Evolutionary conservation across 208 protist species (phyloP).

Genomic region (Crithidia bombi): DNA sequence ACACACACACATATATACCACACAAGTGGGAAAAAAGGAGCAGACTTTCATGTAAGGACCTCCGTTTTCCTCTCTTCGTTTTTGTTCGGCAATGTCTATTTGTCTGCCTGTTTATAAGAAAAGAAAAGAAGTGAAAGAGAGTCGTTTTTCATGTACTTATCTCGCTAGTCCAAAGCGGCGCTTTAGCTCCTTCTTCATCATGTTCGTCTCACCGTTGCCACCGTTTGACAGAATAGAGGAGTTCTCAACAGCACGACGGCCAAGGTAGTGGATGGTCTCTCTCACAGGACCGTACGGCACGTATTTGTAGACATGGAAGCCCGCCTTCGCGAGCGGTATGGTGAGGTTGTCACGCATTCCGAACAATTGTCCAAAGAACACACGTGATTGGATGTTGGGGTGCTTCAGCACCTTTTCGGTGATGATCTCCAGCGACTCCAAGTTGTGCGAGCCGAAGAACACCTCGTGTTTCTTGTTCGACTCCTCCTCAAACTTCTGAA

Average conservation of each 20-base stretch:
- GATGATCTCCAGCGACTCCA: slow-evolving; percentile 77
- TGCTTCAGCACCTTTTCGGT: slow-evolving; percentile 66
- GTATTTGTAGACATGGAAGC: slow-evolving; percentile 94
- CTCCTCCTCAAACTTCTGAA: slow-evolving; percentile 55
- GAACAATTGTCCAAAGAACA: slow-evolving; percentile 94
- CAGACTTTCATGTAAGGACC: slow-evolving; percentile 12
- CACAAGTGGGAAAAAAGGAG: not conserved
- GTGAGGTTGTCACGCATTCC: slow-evolving; percentile 97
- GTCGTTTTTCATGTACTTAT: not conserved
- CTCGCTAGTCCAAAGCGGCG: slow-evolving; percentile 51
- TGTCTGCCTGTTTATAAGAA: slow-evolving; percentile 8
- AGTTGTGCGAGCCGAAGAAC: slow-evolving; percentile 95
- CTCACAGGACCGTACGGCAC: slow-evolving; percentile 96
- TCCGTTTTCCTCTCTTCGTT: slow-evolving; percentile 4
- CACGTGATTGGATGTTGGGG: slow-evolving; percentile 42
- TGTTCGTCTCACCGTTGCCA: slow-evolving; percentile 54
- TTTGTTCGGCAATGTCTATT: slow-evolving; percentile 2
- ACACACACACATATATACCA: too few species aligned
- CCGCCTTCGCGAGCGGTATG: slow-evolving; percentile 86
- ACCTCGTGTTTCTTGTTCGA: slow-evolving; percentile 71
- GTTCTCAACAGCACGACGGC: slow-evolving; percentile 96
- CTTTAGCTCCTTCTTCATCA: slow-evolving; percentile 84
- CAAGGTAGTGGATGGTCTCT: slow-evolving; percentile 96
- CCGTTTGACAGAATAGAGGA: slow-evolving; percentile 64
- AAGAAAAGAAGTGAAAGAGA: slow-evolving; percentile 22